These are phyloP conservation scores for Pyrenophora tritici-repentis DNA, from an alignment of 2,329 filamentous ascomycete species.

Conservation along the genomic window DNA sequence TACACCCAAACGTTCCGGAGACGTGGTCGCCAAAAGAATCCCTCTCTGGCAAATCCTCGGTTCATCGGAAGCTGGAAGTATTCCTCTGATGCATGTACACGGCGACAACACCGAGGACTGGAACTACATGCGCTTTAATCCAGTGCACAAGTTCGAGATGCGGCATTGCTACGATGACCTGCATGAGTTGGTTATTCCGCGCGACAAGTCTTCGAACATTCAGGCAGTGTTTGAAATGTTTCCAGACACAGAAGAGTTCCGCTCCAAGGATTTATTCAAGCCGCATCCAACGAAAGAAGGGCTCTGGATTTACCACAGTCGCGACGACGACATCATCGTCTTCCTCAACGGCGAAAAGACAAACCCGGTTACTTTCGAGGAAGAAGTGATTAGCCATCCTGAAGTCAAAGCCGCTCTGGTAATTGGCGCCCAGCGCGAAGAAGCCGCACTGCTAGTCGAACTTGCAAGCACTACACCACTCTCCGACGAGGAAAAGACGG, in stretches of 20 bases:
- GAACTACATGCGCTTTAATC: neutral
- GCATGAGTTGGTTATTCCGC: neutral
- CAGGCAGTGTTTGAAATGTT: neutral
- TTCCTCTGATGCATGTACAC: neutral
- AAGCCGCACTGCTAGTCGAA: neutral
- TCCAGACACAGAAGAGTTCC: neutral
- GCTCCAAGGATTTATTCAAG: neutral
- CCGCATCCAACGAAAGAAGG: neutral
- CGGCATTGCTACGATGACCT: neutral
- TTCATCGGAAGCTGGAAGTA: neutral
- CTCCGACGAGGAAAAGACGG: neutral
- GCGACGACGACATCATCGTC: neutral
- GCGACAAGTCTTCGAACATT: neutral
- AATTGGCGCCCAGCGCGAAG: neutral
- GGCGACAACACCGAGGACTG: neutral
- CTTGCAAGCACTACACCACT: too few species aligned
- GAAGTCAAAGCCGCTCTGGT: neutral
- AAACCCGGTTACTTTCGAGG: neutral
- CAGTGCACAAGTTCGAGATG: neutral
- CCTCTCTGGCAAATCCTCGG: neutral
- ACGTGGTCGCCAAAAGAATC: neutral
- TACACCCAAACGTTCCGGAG: neutral
- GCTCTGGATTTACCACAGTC: neutral
- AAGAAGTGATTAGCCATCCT: neutral
- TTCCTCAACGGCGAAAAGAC: neutral